Percentiles rank a stretch among this genome's conserved stretches.
phyloP scores from a whole-genome alignment of 2,329 filamentous ascomycete species.

The Ceratocystis diversiconidia region DNA sequence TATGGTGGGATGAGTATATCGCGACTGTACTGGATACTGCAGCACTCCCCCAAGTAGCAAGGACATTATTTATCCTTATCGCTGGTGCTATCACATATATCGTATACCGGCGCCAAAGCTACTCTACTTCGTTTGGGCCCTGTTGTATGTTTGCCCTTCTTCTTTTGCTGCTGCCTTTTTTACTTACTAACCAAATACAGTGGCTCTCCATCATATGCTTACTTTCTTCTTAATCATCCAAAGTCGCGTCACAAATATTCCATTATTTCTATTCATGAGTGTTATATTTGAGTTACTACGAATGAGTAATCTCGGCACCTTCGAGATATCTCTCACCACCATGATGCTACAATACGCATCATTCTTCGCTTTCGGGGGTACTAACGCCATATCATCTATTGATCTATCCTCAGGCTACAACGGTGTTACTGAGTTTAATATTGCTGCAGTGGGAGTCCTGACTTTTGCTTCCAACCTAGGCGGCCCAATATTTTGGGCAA shows the following conservation, averaged over 20 bases:
- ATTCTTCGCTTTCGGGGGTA: constrained; percentile 84
- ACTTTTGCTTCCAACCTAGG: constrained; percentile 88
- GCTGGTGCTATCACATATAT: constrained; percentile 28
- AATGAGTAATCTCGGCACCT: constrained; percentile 33
- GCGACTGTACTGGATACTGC: constrained; percentile 29
- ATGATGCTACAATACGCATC: constrained; percentile 66
- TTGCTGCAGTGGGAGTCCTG: constrained; percentile 64
- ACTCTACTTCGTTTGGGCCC: constrained; percentile 18
- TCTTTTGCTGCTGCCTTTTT: constrained; percentile 17
- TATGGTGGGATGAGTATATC: constrained; percentile 28
- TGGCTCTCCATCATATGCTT: constrained; percentile 53
- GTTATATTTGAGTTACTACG: constrained; percentile 39
- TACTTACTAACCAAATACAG: constrained; percentile 19
- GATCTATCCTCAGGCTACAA: constrained; percentile 94
- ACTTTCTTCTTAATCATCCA: constrained; percentile 76
- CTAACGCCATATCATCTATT: constrained; percentile 90
- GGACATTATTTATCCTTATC: constrained; percentile 37
- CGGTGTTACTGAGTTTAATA: constrained; percentile 67
- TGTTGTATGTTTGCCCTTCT: constrained; percentile 12
- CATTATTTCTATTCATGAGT: constrained; percentile 65
- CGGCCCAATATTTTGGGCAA: constrained; percentile 75
- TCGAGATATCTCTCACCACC: constrained; percentile 53
- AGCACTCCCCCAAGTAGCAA: constrained; percentile 35
- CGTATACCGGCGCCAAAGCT: constrained; percentile 27
- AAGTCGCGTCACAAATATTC: constrained; percentile 70